A percentile compares a stretch with the other conserved stretches of the same genome.
These are phyloP conservation scores for Fomitopsis betulina DNA, from an alignment of 1,284 basidiomycete species.

Conservation along the genomic window DNA sequence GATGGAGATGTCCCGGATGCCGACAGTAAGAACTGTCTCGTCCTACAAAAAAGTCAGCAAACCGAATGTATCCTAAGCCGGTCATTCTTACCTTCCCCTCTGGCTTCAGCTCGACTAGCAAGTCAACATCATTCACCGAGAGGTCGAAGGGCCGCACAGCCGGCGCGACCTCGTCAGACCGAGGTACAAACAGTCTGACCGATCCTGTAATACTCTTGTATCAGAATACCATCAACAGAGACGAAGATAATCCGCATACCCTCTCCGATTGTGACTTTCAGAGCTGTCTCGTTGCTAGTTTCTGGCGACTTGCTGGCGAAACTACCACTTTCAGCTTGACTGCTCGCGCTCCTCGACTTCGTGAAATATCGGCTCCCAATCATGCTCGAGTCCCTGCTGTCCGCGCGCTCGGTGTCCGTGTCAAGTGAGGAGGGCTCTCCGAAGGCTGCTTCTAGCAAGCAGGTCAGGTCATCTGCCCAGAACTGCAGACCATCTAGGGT, in stretches of 20 bases:
- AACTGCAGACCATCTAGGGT: slow-evolving; percentile 75
- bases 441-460: slow-evolving; percentile 48
- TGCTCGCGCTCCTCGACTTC: slow-evolving; percentile 43
- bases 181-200: slow-evolving; percentile 40
- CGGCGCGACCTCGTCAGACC: slow-evolving; percentile 19
- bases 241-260: slow-evolving; percentile 33
- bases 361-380: slow-evolving; percentile 84
- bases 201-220: slow-evolving; percentile 28
- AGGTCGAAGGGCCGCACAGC: slow-evolving; percentile 49
- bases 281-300: slow-evolving; percentile 36
- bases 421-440: slow-evolving; percentile 16
- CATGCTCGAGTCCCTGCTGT: slow-evolving; percentile 60
- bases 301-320: slow-evolving; percentile 20
- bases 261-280: slow-evolving; percentile 56
- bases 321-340: slow-evolving; percentile 29
- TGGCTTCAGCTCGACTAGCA: slow-evolving; percentile 62
- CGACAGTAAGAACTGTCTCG: slow-evolving; percentile 63
- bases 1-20: slow-evolving; percentile 58
- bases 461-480: slow-evolving; percentile 80
- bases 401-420: slow-evolving; percentile 28
- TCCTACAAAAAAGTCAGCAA: slow-evolving; percentile 40
- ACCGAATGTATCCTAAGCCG: not conserved
- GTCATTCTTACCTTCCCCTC: slow-evolving; percentile 55
- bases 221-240: slow-evolving; percentile 1
- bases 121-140: slow-evolving; percentile 57